Conservation (phyloP, 2,329 filamentous ascomycete species). For the Rhynchosporium graminicola region DNA sequence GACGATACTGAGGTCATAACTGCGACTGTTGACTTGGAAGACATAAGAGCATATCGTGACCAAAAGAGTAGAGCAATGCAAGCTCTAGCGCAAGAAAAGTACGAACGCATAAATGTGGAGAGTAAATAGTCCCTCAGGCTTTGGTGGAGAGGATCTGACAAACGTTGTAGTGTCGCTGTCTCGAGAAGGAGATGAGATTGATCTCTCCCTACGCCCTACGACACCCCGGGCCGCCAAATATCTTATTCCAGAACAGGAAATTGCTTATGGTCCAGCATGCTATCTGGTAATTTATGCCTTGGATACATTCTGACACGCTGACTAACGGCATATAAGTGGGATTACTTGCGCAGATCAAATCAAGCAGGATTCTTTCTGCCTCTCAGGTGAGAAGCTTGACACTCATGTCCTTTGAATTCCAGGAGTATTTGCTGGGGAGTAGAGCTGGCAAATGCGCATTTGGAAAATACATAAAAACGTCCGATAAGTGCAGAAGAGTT, state of each 20-base stretch:
- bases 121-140: constrained; percentile 38
- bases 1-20: constrained; percentile 66
- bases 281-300: constrained; percentile 55
- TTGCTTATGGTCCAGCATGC: constrained; percentile 63
- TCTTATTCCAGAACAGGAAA: constrained; percentile 66
- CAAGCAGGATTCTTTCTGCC: constrained; percentile 57
- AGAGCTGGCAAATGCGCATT: no score
- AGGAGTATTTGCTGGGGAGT: no score
- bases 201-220: constrained; percentile 44
- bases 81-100: constrained; percentile 40
- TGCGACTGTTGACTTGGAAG: constrained; percentile 69
- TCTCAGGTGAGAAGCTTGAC: constrained; percentile 41
- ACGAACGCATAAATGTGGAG: constrained; percentile 44
- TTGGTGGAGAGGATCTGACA: not conserved
- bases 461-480: no score
- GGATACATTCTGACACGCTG: not conserved
- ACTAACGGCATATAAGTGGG: no score
- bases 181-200: constrained; percentile 43
- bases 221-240: constrained; percentile 53
- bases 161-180: constrained; percentile 40
- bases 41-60: constrained; percentile 61
- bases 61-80: constrained; percentile 30
- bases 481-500: no score
- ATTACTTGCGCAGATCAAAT: constrained; percentile 15
- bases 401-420: no score